Conservation (phyloP, 1,284 basidiomycete genomes). For the Coniophora puteana region DNA sequence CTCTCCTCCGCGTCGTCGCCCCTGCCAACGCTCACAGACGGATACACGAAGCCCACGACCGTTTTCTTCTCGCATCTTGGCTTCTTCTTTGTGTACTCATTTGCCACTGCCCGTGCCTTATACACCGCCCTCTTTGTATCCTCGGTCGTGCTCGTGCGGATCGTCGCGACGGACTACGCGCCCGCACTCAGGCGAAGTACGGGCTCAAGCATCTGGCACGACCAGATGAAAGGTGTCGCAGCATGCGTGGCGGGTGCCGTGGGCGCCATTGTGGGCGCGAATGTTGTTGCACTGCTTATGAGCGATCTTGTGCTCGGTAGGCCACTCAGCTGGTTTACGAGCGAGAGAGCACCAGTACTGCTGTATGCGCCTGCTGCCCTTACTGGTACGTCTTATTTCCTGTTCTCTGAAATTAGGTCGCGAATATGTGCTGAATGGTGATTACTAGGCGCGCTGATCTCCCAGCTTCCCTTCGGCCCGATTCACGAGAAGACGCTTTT, state of each 20-base stretch:
- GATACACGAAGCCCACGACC: slow-evolving; percentile 56
- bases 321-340: slow-evolving; percentile 77
- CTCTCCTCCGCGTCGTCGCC: slow-evolving; percentile 71
- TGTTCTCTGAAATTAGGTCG: slow-evolving; percentile 4
- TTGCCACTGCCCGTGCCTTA: slow-evolving; percentile 64
- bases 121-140: slow-evolving; percentile 54
- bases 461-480: slow-evolving; percentile 49
- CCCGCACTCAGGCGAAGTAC: slow-evolving; percentile 29
- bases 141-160: slow-evolving; percentile 43
- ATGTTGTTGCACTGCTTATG: slow-evolving; percentile 76
- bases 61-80: slow-evolving; percentile 81
- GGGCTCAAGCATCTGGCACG: slow-evolving; percentile 32
- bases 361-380: slow-evolving; percentile 81
- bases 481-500: slow-evolving; percentile 62
- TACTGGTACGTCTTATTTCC: slow-evolving; percentile 43
- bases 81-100: slow-evolving; percentile 71
- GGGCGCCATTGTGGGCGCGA: slow-evolving; percentile 63
- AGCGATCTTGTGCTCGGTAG: slow-evolving; percentile 53
- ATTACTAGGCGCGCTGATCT: slow-evolving; percentile 47
- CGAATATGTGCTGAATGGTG: slow-evolving; percentile 13
- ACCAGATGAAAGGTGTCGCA: slow-evolving; percentile 35
- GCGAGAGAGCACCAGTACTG: slow-evolving; percentile 66
- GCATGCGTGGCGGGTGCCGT: slow-evolving; percentile 47
- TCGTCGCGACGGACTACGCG: slow-evolving; percentile 29
- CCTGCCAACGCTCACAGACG: slow-evolving; percentile 54